Percentiles rank a stretch among this genome's conserved stretches.
Conservation (phyloP, 75 land plant genomes). For the Sequoia sempervirens region DNA sequence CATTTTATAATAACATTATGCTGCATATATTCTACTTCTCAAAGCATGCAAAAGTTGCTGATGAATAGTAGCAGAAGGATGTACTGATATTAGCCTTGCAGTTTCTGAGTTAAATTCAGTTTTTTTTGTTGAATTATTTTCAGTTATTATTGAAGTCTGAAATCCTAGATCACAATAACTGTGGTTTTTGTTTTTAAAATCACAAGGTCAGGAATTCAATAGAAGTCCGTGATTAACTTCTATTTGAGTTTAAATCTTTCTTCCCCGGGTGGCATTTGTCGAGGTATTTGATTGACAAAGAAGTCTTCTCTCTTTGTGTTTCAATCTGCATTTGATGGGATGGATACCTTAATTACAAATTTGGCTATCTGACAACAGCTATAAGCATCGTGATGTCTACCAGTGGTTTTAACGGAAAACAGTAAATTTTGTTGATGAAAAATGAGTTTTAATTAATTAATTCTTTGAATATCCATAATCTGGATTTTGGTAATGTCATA, state of each 20-base stretch:
- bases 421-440: background rate
- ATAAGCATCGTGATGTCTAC: background rate
- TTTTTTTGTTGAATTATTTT: background rate
- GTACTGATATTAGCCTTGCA: background rate
- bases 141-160: background rate
- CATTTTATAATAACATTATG: background rate
- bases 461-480: background rate
- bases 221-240: background rate
- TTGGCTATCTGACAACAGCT: background rate
- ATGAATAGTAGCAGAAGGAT: background rate
- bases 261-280: background rate
- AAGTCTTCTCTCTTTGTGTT: background rate
- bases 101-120: background rate
- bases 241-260: background rate
- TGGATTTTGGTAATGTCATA: background rate
- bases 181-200: background rate
- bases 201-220: too few relatives aligned
- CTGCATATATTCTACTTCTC: background rate
- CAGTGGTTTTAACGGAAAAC: background rate
- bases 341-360: background rate
- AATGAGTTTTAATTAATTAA: background rate
- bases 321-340: conserved; percentile 1
- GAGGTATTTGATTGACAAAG: background rate
- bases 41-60: background rate
- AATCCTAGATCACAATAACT: background rate